A percentile compares a stretch with the other conserved stretches of the same genome.
Conservation (phyloP, 1,139 yeast genomes). For the Scheffersomyces cryptocercus region DNA sequence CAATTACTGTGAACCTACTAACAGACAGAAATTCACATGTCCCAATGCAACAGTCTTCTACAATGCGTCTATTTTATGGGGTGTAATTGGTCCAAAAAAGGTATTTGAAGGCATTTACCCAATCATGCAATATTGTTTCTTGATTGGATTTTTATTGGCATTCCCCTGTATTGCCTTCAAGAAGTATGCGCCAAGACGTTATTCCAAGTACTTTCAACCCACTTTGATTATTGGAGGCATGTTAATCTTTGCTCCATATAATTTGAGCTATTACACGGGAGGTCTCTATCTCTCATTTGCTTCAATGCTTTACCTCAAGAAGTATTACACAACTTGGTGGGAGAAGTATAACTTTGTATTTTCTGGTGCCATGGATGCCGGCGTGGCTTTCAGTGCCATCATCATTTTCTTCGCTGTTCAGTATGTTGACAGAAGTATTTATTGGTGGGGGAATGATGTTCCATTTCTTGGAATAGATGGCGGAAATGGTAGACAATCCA, state of each 20-base stretch:
- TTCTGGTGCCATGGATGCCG: conserved; percentile 8
- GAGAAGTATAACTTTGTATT: conserved; percentile 7
- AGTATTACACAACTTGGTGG: conserved; percentile 41
- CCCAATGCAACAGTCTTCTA: conserved; percentile 49
- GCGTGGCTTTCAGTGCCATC: conserved; percentile 9
- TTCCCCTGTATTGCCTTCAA: conserved; percentile 32
- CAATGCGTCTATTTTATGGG: conserved; percentile 65
- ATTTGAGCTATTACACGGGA: conserved; percentile 51
- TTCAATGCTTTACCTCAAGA: conserved; percentile 52
- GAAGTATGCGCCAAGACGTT: conserved; percentile 16
- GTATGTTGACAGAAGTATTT: conserved; percentile 34
- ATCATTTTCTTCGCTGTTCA: conserved; percentile 48
- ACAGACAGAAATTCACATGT: conserved; percentile 47
- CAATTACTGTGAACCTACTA: conserved; percentile 48
- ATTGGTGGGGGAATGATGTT: conserved; percentile 62
- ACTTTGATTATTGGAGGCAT: conserved; percentile 45
- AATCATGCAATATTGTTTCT: conserved; percentile 49
- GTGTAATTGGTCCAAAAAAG: conserved; percentile 60
- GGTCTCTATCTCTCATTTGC: conserved; percentile 45
- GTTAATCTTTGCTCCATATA: conserved; percentile 50
- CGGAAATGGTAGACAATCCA: conserved; percentile 11
- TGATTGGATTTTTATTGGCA: conserved; percentile 48
- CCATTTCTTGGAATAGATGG: conserved; percentile 44
- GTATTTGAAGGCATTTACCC: conserved; percentile 52
- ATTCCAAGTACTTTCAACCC: conserved; percentile 35